Evolutionary conservation across 495 filamentous ascomycete genomes (phyloP), one percentile per base, ranked within the genome.

Genomic region (Neurospora sp.): DNA sequence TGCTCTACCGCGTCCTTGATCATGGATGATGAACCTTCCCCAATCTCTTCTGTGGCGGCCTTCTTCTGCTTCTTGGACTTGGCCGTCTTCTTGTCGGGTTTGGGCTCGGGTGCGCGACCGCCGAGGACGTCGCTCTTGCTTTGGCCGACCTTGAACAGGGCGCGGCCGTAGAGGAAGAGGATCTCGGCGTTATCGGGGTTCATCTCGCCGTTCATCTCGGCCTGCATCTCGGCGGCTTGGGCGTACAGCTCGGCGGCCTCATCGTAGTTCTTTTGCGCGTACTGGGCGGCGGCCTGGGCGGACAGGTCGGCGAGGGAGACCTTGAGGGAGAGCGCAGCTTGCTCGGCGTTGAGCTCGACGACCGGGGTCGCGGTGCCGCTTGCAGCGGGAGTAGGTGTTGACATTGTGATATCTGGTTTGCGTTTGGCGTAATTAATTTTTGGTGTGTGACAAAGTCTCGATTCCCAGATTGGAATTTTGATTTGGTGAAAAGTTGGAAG

Each of bases 101-200:
- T 84, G n/a, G 79, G 73, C 20, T 78, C 90, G 9, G 91, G 88
- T 1, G 94, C 90, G 78, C 91, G 92, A 9, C 90, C 91, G 73
- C 96, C 96, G 40, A 99, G 86, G 38, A 99, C 95, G 80, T 98
- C 95, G 78, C 93, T 97, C 79, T 96, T 97, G 81, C 88, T 91
- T 75, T 98, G 91, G 22, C 94, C 96, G 72, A 97, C 92, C 78
- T 95, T 92, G 85, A 96, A 97, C 18, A 98, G 86, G 48, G 92
- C 91, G 77, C 94, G 92, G 20, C 96, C 96, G 82, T 99, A 99
- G 70, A 91, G 87, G 80, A 94, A 99, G 18, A 98, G 89, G 39
- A 99, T 85, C 77, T 97, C 94, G 18, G 94, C 95, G 75, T 99
- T 98, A 40, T 92, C 89, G 6, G 92, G 88, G 61, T 89, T 90